A percentile compares a stretch with the other conserved stretches of the same genome.
These are phyloP conservation scores for Termitomyces sp. DNA, from an alignment of 768 basidiomycete species.

Conservation along the genomic window DNA sequence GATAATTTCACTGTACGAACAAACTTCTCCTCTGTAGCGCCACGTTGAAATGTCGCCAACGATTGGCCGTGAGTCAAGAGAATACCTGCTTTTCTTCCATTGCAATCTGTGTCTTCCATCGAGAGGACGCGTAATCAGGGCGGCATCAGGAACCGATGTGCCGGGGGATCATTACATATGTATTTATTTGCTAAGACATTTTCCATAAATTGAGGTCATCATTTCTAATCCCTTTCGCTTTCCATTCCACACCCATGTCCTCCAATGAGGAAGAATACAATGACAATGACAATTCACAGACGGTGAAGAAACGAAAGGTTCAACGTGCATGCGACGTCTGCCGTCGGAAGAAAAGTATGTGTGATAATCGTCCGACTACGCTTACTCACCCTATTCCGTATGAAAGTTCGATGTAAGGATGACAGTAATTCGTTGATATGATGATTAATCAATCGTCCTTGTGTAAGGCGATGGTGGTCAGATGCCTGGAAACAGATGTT, in stretches of 20 bases:
- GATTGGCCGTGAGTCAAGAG: not conserved
- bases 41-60: not conserved
- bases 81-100: not conserved
- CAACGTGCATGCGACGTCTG: constrained; percentile 82
- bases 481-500: constrained; percentile 60
- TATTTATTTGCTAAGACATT: constrained; percentile 4
- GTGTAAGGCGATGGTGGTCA: constrained; percentile 62
- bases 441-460: not conserved
- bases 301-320: constrained; percentile 62
- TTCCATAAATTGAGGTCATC: constrained; percentile 9
- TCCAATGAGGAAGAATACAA: constrained; percentile 62
- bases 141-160: constrained; percentile 12
- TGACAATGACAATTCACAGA: constrained; percentile 34
- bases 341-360: constrained; percentile 75
- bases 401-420: constrained; percentile 63
- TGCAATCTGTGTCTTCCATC: not conserved
- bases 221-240: not conserved
- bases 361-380: not conserved
- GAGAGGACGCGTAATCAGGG: constrained; percentile 6
- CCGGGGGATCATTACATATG: not conserved
- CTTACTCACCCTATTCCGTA: constrained; percentile 1
- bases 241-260: constrained; percentile 36
- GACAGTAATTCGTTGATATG: not conserved
- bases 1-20: too few relatives aligned
- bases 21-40: not conserved